Evolutionary conservation across 441 rosid species (phyloP).

Genomic region (Pelargonium cotyledonis): DNA sequence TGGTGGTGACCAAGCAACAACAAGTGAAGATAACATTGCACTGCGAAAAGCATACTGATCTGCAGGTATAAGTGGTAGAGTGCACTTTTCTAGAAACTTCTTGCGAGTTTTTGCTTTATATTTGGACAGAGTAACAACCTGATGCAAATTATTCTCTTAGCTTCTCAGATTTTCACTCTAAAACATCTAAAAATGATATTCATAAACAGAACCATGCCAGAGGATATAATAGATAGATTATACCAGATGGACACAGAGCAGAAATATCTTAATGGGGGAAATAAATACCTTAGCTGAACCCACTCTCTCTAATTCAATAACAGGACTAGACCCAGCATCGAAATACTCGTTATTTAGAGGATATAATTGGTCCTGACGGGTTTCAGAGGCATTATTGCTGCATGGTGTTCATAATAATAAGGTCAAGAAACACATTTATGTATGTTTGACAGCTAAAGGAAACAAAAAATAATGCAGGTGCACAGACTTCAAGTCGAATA

Average conservation of each 20-base stretch:
- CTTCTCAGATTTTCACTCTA: constrained; percentile 23
- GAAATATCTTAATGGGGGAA: constrained; percentile 14
- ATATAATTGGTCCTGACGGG: too few species aligned
- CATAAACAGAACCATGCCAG: neutral
- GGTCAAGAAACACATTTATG: too few species aligned
- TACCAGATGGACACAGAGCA: neutral
- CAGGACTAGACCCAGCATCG: constrained; percentile 15
- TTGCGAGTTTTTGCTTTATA: constrained; percentile 21
- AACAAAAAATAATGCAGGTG: too few species aligned
- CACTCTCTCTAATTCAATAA: constrained; percentile 19
- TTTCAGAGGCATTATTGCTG: too few species aligned
- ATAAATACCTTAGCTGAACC: constrained; percentile 31
- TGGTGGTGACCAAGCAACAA: constrained; percentile 81
- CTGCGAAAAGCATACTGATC: constrained; percentile 62
- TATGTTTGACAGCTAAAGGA: too few species aligned
- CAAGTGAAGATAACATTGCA: constrained; percentile 60
- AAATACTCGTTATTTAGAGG: too few species aligned
- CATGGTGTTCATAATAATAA: too few species aligned
- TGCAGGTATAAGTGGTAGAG: constrained; percentile 43
- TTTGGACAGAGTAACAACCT: constrained; percentile 25
- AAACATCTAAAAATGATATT: constrained; percentile 31
- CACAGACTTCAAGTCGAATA: too few species aligned
- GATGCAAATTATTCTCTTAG: constrained; percentile 23
- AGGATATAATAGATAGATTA: constrained; percentile 1
- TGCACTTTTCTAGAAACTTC: constrained; percentile 20